Base-by-base conservation (phyloP, 2,329 filamentous ascomycete genomes). In the Penicillium frequentans region DNA sequence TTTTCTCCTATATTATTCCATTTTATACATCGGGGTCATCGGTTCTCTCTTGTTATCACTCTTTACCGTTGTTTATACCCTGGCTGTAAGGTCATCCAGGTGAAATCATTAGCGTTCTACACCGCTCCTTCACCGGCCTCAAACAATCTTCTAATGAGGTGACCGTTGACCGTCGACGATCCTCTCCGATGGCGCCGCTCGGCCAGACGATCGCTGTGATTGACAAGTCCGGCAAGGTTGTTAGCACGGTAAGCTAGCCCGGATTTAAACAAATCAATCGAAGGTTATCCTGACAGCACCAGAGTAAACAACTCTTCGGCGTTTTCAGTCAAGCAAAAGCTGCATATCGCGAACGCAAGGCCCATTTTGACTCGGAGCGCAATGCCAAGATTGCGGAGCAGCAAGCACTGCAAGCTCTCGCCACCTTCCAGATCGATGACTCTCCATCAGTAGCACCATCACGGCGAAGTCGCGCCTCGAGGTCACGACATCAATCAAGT, bases 261-360 rank as follows among this genome's bases (percentile, higher is more conserved):
- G 19, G 81, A 62, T 57, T 54, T 60, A 49, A 47, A 56, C 53
- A 31, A 52, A 43, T 46, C 52, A 19, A 45, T 24, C 33, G 8
- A 53, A 46, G 27, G 27, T 45, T 45, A 37, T 46, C 33, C 23
- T 39, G 23, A 50, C 46, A 65, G 52, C n/a, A 48, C 45, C 69
- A 96, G 91, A 91, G 91, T 70, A 96, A 96, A 77, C 90, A 96
- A 67, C 81, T 98, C 24, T 85, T 96, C 70, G 88, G 87, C 71
- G 89, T 97, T 70, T 96, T 96, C 82, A 96, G 91, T 73, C 92
- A 97, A 72, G 93, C 93, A 62, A 91, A 91, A 72, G 86, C 88
- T 53, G 90, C 90, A 57, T 98, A 98, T 76, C 84, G 88, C 56
- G 91, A 96, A 70, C 90, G 90, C 70, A 96, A 96, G 74, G 89